A percentile compares a stretch with the other conserved stretches of the same genome.
phyloP scores from a whole-genome alignment of 139 green algal genomes.

The Trebouxia sp. region DNA sequence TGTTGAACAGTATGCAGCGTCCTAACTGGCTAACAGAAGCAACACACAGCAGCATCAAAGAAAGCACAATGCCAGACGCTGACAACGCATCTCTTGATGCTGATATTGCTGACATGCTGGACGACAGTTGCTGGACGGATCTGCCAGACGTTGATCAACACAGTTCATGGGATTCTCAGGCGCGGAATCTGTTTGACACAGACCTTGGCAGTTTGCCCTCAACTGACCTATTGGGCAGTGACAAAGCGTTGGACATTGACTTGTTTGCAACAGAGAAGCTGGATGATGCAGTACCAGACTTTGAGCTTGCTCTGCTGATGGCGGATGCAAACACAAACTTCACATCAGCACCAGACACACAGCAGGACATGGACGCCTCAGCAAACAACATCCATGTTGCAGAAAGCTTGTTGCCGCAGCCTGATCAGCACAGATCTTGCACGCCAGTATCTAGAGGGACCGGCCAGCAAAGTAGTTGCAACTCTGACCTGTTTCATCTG shows the following conservation, averaged over 20 bases:
- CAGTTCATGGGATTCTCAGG: not conserved
- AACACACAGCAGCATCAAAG: not conserved
- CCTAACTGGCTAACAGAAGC: not conserved
- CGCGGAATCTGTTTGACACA: not conserved
- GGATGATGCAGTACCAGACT: not conserved
- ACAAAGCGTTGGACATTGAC: not conserved
- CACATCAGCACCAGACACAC: no score
- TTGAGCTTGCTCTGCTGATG: no score
- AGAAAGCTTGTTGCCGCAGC: no score
- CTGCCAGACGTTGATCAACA: not conserved
- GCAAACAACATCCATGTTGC: no score
- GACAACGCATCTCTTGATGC: no score
- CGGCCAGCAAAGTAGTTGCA: no score
- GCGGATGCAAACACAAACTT: no score
- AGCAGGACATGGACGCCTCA: no score
- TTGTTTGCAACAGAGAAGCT: not conserved
- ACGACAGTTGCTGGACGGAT: slow-evolving; percentile 3
- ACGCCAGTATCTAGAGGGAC: no score
- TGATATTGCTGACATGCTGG: not conserved
- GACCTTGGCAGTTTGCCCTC: not conserved
- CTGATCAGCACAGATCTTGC: no score
- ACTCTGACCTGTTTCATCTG: no score
- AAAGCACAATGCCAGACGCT: not conserved
- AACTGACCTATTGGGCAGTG: not conserved
- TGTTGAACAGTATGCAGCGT: no score